Conservation (phyloP, 768 basidiomycete species). For the Xerocomellus intermedius region DNA sequence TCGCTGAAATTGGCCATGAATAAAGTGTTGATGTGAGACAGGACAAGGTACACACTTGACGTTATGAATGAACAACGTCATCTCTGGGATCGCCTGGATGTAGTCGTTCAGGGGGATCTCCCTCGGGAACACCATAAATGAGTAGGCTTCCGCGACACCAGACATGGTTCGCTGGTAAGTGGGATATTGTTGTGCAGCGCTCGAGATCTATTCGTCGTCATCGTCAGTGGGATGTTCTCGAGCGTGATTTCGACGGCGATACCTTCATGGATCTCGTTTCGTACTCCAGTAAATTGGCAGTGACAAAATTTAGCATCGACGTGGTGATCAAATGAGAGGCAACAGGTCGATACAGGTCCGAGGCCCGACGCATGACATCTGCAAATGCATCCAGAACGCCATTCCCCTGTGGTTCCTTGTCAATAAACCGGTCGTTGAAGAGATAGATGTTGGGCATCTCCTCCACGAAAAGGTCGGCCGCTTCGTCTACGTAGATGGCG, state of each 20-base stretch:
- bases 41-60: constrained; percentile 33
- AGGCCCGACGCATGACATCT: constrained; percentile 29
- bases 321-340: constrained; percentile 37
- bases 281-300: constrained; percentile 33
- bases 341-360: constrained; percentile 28
- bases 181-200: constrained; percentile 26
- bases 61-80: constrained; percentile 33
- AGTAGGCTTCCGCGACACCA: constrained; percentile 37
- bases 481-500: constrained; percentile 39
- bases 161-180: constrained; percentile 29
- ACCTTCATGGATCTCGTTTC: constrained; percentile 32
- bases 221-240: not conserved
- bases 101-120: constrained; percentile 33
- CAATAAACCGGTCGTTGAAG: constrained; percentile 37
- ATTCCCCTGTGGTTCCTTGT: constrained; percentile 28
- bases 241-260: not conserved
- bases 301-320: constrained; percentile 36
- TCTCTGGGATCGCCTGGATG: constrained; percentile 39
- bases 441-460: constrained; percentile 23
- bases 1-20: constrained; percentile 29
- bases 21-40: not conserved
- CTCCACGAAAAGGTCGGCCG: constrained; percentile 21
- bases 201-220: constrained; percentile 11
- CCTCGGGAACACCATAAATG: constrained; percentile 36
- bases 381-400: constrained; percentile 35